Percentiles rank a stretch among this genome's conserved stretches.
These are phyloP conservation scores for Phlebiopsis gigantea DNA, from an alignment of 768 basidiomycete genomes.

Conservation along the genomic window DNA sequence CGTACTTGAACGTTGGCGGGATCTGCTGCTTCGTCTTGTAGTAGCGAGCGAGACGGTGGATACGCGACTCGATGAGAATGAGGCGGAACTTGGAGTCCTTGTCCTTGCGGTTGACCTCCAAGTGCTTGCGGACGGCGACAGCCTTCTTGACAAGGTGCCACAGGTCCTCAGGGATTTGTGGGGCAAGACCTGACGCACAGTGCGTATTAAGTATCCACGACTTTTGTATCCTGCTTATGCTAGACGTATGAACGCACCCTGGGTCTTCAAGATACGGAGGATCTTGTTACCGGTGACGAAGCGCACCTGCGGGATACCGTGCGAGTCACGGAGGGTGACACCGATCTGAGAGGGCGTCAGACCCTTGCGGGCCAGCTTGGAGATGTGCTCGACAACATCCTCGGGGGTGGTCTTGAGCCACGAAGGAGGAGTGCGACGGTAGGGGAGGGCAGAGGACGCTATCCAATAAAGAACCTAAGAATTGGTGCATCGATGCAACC, in stretches of 20 bases:
- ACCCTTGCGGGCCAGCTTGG: slow-evolving; percentile 97
- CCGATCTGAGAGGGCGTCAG: slow-evolving; percentile 97
- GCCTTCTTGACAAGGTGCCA: slow-evolving; percentile 99
- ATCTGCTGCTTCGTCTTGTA: slow-evolving; percentile 99
- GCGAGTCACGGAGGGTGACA: slow-evolving; percentile 95
- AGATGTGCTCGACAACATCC: slow-evolving; percentile 93
- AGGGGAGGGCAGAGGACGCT: slow-evolving; percentile 96
- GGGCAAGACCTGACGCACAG: slow-evolving; percentile 82
- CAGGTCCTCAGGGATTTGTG: slow-evolving; percentile 97
- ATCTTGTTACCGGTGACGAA: slow-evolving; percentile 99
- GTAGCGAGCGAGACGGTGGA: slow-evolving; percentile 96
- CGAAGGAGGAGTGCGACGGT: slow-evolving; percentile 88
- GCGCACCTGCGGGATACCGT: slow-evolving; percentile 97
- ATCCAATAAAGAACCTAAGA: slow-evolving; percentile 4
- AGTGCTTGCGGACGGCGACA: slow-evolving; percentile 97
- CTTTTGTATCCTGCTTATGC: background rate
- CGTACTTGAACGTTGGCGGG: slow-evolving; percentile 97
- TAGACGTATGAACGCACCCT: slow-evolving; percentile 53
- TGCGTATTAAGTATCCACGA: background rate
- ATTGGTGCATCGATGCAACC: slow-evolving; percentile 8
- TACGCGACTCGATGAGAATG: slow-evolving; percentile 98
- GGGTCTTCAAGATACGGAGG: slow-evolving; percentile 92
- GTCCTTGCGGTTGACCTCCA: slow-evolving; percentile 97
- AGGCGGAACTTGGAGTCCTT: slow-evolving; percentile 97
- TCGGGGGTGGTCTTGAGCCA: slow-evolving; percentile 98